Evolutionary conservation across 2,329 filamentous ascomycete species (phyloP).

Genomic region (Aspergillus sp.): DNA sequence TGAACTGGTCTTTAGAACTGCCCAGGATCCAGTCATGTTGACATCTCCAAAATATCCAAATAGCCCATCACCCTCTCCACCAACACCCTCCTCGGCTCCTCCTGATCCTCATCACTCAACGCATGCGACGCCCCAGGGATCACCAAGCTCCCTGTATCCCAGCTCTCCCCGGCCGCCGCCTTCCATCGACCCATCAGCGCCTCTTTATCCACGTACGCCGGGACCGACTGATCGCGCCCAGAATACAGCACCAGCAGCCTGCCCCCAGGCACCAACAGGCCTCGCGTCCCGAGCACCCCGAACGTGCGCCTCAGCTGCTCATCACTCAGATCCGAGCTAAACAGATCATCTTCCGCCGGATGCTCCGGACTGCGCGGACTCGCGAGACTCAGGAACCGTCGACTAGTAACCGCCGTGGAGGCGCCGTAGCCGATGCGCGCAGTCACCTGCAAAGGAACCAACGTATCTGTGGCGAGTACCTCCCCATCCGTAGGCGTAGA

Average conservation of each 20-base stretch:
- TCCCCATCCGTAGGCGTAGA: no score
- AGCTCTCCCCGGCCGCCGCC: slow-evolving; percentile 34
- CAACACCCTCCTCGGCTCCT: slow-evolving; percentile 48
- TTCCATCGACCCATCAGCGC: slow-evolving; percentile 42
- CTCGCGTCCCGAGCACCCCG: slow-evolving; percentile 44
- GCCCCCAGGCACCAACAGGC: slow-evolving; percentile 29
- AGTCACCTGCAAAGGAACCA: slow-evolving; percentile 3
- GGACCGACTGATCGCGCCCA: slow-evolving; percentile 46
- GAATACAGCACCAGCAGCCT: slow-evolving; percentile 46
- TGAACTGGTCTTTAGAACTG: no score
- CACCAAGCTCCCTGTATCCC: slow-evolving; percentile 48
- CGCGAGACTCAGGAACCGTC: slow-evolving; percentile 58
- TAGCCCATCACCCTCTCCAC: slow-evolving; percentile 53
- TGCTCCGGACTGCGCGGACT: slow-evolving; percentile 50
- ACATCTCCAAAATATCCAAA: slow-evolving; percentile 32
- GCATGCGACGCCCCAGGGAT: slow-evolving; percentile 43
- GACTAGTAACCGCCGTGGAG: slow-evolving; percentile 51
- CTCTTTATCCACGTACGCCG: slow-evolving; percentile 46
- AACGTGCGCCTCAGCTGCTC: slow-evolving; percentile 64
- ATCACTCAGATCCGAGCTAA: slow-evolving; percentile 69
- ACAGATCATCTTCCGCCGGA: slow-evolving; percentile 78
- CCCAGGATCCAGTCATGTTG: no score
- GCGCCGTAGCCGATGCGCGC: slow-evolving; percentile 17
- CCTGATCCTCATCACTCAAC: slow-evolving; percentile 30
- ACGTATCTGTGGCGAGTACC: background rate